Percentiles rank a stretch among this genome's conserved stretches.
These are phyloP conservation scores for Lizonia empirigonia DNA, from an alignment of 2,329 filamentous ascomycete genomes.

Conservation along the genomic window DNA sequence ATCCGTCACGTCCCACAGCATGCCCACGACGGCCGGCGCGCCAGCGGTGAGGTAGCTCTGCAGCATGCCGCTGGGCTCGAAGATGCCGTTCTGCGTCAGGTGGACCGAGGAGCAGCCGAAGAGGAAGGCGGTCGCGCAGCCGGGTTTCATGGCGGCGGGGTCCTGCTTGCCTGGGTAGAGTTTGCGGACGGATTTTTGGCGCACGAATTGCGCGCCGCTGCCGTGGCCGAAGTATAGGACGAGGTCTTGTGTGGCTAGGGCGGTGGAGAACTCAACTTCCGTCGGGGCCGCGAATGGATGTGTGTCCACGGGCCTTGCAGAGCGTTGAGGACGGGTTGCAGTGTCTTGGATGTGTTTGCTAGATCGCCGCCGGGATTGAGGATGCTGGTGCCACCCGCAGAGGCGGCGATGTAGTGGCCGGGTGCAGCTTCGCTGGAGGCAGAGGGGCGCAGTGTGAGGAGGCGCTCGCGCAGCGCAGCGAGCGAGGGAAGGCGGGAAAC, in stretches of 20 bases:
- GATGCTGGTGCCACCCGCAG: conserved; percentile 71
- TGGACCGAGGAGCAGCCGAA: conserved; percentile 94
- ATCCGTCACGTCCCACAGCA: conserved; percentile 97
- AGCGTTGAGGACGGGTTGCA: conserved; percentile 67
- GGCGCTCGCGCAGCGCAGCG: conserved; percentile 76
- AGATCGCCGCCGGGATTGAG: conserved; percentile 90
- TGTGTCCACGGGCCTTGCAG: conserved; percentile 64
- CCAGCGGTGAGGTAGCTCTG: conserved; percentile 89
- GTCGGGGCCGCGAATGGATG: conserved; percentile 72
- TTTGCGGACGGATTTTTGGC: conserved; percentile 78
- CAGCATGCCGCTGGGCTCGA: conserved; percentile 88
- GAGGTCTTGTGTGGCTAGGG: conserved; percentile 70
- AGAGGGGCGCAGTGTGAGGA: conserved; percentile 60
- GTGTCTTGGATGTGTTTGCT: conserved; percentile 75
- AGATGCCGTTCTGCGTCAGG: conserved; percentile 75
- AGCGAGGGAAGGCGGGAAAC: conserved; percentile 90
- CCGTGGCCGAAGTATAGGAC: conserved; percentile 97
- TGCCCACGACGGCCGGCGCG: conserved; percentile 82
- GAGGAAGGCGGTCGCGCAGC: conserved; percentile 80
- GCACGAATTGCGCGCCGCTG: conserved; percentile 91
- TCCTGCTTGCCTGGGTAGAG: conserved; percentile 60
- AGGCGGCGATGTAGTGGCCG: conserved; percentile 57
- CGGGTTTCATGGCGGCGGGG: conserved; percentile 22
- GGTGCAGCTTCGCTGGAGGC: conserved; percentile 20
- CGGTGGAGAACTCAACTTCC: conserved; percentile 76